phyloP scores from a whole-genome alignment of 345 rosid genomes.

The Punica granatum region DNA sequence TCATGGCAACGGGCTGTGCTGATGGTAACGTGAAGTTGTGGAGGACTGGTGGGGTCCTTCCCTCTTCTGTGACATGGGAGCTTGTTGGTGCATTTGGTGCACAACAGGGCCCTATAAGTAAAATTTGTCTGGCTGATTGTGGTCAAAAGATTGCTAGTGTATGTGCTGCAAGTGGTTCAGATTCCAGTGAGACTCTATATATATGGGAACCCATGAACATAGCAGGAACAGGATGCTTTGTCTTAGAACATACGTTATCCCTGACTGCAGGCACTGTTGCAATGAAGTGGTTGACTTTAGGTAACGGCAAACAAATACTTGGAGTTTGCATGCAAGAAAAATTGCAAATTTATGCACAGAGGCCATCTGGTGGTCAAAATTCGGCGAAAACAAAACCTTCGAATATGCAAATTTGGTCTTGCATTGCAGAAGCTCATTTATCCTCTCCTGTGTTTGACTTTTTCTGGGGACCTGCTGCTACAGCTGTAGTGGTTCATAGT shows the following conservation, averaged over 20 bases:
- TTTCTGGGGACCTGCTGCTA: slow-evolving; percentile 57
- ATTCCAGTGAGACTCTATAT: slow-evolving; percentile 25
- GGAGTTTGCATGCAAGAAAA: slow-evolving; percentile 66
- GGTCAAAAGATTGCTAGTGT: slow-evolving; percentile 71
- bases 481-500: slow-evolving; percentile 49
- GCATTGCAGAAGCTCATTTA: slow-evolving; percentile 57
- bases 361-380: slow-evolving; percentile 33
- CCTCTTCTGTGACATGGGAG: slow-evolving; percentile 42
- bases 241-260: slow-evolving; percentile 54
- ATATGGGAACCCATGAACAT: slow-evolving; percentile 62
- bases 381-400: slow-evolving; percentile 25
- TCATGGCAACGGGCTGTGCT: slow-evolving; percentile 71
- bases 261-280: slow-evolving; percentile 40
- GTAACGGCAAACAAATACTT: slow-evolving; percentile 58
- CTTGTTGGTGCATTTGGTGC: slow-evolving; percentile 62
- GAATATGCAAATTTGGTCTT: slow-evolving; percentile 48
- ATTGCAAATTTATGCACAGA: slow-evolving; percentile 60
- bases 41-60: slow-evolving; percentile 46
- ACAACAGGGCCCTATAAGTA: slow-evolving; percentile 47
- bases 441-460: slow-evolving; percentile 43
- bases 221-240: slow-evolving; percentile 48
- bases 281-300: slow-evolving; percentile 62
- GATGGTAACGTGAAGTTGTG: slow-evolving; percentile 82
- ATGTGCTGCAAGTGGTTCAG: slow-evolving; percentile 28
- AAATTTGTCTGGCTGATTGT: slow-evolving; percentile 46